Evolutionary conservation across 169 alveolate genomes (phyloP), one percentile per base, ranked within the genome.

Genomic region (Theileria parva): DNA sequence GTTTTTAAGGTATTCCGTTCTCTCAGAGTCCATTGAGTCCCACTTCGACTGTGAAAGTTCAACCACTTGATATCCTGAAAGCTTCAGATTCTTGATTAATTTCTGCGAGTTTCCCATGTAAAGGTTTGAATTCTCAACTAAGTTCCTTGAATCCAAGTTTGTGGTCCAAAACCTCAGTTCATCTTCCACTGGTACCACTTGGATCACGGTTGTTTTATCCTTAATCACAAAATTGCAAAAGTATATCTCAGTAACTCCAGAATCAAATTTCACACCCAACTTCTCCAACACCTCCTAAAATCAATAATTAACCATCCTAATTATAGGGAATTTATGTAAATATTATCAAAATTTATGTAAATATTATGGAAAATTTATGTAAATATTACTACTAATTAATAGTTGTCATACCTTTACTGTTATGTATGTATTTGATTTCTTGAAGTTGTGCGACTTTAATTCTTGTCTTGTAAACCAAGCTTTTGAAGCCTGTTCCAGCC

Each of bases 391-490:
- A 53, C 61, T n/a, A 53, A 53, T 53, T n/a, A 19, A 53, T 19
- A n/a, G 25, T 19, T 53, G 1, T 7, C 1, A 53, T 48, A 81
- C 88, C 80, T 67, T 81, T 4, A 84, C 28, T 57, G 73, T 68
- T 25, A 72, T n/a, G 63, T 77, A 84, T 34, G 23, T 69, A 6
- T 73, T 68, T 55, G 90, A 71, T 19, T 17, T 69, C 64, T 77
- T 76, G 86, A 84, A 84, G 12, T 84, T 80, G 25, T 51, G 37
- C 17, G 57, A 32, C n/a, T 64, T 25, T 51, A 13, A 9, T 44
- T 84, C 90, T 65, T 77, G 83, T 37, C 77, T 50, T 28, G 59
- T 44, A 81, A 84, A 84, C 90, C 90, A 84, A 60, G 69, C 83
- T 57, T 75, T 74, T 21, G 77, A 77, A n/a, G 90, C 86, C 51